Conservation (phyloP, 2,329 filamentous ascomycete genomes). For the Colletotrichum sojae region DNA sequence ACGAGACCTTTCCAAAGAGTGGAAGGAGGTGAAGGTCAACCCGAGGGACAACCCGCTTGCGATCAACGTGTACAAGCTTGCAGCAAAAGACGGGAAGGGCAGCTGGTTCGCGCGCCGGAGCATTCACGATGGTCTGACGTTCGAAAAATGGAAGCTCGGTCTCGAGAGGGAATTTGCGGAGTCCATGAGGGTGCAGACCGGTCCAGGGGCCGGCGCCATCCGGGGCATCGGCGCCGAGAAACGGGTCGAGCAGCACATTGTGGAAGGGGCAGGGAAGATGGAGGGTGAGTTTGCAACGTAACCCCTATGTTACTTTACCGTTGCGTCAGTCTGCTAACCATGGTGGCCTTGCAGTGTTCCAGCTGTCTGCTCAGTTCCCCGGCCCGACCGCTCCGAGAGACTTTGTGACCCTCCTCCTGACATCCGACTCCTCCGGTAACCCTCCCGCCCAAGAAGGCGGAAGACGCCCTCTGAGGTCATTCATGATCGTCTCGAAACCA, state of each 20-base stretch:
- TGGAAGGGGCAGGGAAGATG: conserved; percentile 72
- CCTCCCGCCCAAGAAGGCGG: conserved; percentile 43
- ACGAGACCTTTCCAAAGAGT: conserved; percentile 79
- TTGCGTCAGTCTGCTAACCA: conserved; percentile 36
- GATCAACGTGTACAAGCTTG: conserved; percentile 85
- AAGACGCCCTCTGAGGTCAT: conserved; percentile 73
- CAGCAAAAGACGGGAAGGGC: conserved; percentile 84
- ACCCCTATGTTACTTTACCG: neutral
- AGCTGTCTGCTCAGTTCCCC: conserved; percentile 90
- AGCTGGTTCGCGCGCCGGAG: conserved; percentile 92
- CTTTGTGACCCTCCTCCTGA: conserved; percentile 85
- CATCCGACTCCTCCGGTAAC: conserved; percentile 69
- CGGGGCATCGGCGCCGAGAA: conserved; percentile 89
- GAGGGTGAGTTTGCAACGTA: conserved; percentile 65
- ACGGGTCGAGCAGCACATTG: conserved; percentile 74
- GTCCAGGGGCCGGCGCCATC: conserved; percentile 81
- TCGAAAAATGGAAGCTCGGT: conserved; percentile 82
- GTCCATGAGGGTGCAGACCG: conserved; percentile 78
- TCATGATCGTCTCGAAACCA: conserved; percentile 90
- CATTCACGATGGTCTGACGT: conserved; percentile 83
- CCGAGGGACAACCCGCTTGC: conserved; percentile 81
- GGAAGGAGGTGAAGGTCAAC: conserved; percentile 86
- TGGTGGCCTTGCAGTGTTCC: conserved; percentile 73
- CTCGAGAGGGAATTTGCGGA: conserved; percentile 85
- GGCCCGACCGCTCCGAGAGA: conserved; percentile 90